Percentiles rank a stretch among this genome's conserved stretches.
Evolutionary conservation across 2,329 filamentous ascomycete species (phyloP).

Genomic region (Aspergillus caelatus): DNA sequence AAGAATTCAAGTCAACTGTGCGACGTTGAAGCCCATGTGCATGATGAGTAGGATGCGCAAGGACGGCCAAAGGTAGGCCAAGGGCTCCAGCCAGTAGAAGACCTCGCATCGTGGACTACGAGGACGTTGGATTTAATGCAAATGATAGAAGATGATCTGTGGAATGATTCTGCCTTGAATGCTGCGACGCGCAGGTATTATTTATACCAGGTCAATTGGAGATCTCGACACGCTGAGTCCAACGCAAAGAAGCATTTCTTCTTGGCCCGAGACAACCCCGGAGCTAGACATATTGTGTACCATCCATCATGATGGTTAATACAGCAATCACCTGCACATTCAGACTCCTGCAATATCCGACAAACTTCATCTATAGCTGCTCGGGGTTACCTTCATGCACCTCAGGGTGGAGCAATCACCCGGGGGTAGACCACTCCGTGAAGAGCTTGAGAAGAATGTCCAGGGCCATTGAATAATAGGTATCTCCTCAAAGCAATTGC

Average conservation of each 20-base stretch:
- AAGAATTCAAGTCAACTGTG: slow-evolving; percentile 11
- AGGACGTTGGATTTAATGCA: not conserved
- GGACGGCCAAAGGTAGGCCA: slow-evolving; percentile 7
- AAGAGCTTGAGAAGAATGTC: not conserved
- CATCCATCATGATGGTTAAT: not conserved
- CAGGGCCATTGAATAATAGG: too few relatives aligned
- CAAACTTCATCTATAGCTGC: not conserved
- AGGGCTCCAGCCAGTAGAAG: slow-evolving; percentile 10
- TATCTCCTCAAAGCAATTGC: not conserved
- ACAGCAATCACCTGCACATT: not conserved
- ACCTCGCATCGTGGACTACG: slow-evolving; percentile 5
- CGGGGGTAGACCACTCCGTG: not conserved
- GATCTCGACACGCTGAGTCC: not conserved
- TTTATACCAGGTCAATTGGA: not conserved
- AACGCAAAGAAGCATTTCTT: not conserved
- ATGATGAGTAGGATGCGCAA: slow-evolving; percentile 9
- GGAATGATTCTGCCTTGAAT: not conserved
- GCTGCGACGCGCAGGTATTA: too few relatives aligned
- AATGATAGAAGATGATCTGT: not conserved
- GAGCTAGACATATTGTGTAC: not conserved
- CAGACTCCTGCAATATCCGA: not conserved
- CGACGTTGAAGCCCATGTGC: slow-evolving; percentile 6
- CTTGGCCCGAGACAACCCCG: slow-evolving; percentile 1
- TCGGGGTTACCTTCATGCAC: not conserved
- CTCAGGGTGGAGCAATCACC: not conserved